Conservation (phyloP, 805 yeast genomes). For the Suhomyces pyralidae region DNA sequence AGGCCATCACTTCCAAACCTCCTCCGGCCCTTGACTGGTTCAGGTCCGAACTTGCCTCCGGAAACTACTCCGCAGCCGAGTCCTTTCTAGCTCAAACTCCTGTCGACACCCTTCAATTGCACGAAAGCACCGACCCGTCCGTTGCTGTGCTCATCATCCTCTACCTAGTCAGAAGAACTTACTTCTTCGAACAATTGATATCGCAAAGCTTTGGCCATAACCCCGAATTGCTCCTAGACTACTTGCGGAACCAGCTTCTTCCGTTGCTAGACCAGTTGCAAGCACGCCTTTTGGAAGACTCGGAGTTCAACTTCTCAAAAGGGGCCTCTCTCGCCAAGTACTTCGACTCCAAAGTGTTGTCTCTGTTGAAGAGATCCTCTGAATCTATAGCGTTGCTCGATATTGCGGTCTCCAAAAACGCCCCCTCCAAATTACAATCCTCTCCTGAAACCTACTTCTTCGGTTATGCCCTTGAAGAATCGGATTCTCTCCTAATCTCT, state of each 20-base stretch:
- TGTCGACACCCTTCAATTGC: neutral
- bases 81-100: neutral
- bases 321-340: neutral
- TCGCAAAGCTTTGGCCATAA: neutral
- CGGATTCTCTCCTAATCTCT: neutral
- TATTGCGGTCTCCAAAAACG: neutral
- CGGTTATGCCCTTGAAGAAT: neutral
- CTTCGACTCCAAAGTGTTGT: neutral
- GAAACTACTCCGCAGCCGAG: constrained; percentile 14
- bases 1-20: constrained; percentile 8
- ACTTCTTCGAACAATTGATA: constrained; percentile 18
- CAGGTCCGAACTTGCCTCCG: constrained; percentile 10
- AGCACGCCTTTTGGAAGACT: neutral
- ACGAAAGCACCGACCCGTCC: constrained; percentile 2
- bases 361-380: constrained; percentile 18
- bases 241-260: constrained; percentile 22
- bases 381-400: constrained; percentile 13
- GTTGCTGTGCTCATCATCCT: constrained; percentile 14
- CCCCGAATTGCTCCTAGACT: constrained; percentile 15
- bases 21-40: constrained; percentile 15
- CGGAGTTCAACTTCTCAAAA: constrained; percentile 8
- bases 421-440: neutral
- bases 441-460: neutral
- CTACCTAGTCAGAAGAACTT: constrained; percentile 24
- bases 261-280: constrained; percentile 25